These are phyloP conservation scores for Trichomonascus vanleenenianus DNA, from an alignment of 805 yeast genomes.

Conservation along the genomic window DNA sequence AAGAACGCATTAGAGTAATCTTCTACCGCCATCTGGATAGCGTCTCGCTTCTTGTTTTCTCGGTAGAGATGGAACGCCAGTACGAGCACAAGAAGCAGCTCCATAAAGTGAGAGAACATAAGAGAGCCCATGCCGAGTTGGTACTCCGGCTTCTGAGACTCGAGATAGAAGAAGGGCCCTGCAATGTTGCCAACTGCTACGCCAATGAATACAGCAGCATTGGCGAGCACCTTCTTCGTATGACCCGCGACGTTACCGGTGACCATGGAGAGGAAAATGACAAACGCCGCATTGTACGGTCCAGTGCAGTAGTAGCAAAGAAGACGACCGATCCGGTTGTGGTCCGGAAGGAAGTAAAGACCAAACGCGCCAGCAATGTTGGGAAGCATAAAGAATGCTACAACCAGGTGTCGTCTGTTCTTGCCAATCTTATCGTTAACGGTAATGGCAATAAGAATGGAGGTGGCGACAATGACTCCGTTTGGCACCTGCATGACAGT, in stretches of 20 bases:
- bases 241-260: constrained; percentile 48
- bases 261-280: constrained; percentile 16
- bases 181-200: constrained; percentile 48
- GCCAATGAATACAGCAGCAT: constrained; percentile 39
- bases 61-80: constrained; percentile 1
- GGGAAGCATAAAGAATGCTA: constrained; percentile 28
- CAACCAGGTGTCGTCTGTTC: constrained; percentile 12
- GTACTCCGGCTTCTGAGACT: constrained; percentile 12
- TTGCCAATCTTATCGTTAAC: constrained; percentile 3
- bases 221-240: constrained; percentile 45
- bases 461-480: constrained; percentile 36
- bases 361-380: constrained; percentile 30
- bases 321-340: constrained; percentile 29
- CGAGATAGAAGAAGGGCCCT: constrained; percentile 39
- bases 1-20: constrained; percentile 2
- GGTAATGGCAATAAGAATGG: constrained; percentile 19
- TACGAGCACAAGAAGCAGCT: constrained; percentile 24
- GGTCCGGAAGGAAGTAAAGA: constrained; percentile 34
- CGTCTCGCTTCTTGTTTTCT: constrained; percentile 7
- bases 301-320: constrained; percentile 33
- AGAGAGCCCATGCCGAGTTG: constrained; percentile 20
- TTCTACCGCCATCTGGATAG: not conserved
- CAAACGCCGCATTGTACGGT: constrained; percentile 22
- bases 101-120: constrained; percentile 23
- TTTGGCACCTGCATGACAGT: constrained; percentile 39